Evolutionary conservation across 2,329 filamentous ascomycete genomes (phyloP).

Genomic region (Trichophyton simii): DNA sequence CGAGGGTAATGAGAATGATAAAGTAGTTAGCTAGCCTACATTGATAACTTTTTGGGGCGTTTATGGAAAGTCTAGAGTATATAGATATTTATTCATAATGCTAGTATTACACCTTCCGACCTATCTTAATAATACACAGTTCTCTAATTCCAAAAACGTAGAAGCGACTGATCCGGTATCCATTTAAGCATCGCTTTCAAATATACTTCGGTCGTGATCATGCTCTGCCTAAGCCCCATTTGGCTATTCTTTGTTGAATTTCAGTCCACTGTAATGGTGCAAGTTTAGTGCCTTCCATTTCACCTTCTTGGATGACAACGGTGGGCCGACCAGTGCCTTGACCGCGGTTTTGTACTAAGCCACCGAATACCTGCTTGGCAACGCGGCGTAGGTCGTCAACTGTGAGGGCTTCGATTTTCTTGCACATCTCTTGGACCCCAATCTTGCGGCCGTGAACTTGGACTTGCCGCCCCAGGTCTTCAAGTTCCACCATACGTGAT

Average conservation of each 20-base stretch:
- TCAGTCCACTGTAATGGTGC: slow-evolving; percentile 70
- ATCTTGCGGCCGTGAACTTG: slow-evolving; percentile 94
- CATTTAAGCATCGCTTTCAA: not conserved
- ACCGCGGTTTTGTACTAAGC: slow-evolving; percentile 61
- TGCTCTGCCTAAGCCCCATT: slow-evolving; percentile 65
- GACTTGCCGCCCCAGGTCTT: slow-evolving; percentile 87
- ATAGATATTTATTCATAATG: slow-evolving; percentile 3
- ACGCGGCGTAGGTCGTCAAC: slow-evolving; percentile 71
- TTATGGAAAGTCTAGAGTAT: not conserved
- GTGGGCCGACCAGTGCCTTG: slow-evolving; percentile 77
- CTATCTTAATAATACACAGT: slow-evolving; percentile 2
- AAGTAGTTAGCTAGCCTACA: not conserved
- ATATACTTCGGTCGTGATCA: slow-evolving; percentile 22
- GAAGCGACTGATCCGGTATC: not conserved
- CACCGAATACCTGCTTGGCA: slow-evolving; percentile 64
- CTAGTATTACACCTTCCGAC: not conserved
- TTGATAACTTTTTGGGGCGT: not conserved
- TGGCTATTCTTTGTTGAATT: slow-evolving; percentile 73
- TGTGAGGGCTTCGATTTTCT: slow-evolving; percentile 68
- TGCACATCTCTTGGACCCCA: slow-evolving; percentile 85
- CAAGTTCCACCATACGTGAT: slow-evolving; percentile 90
- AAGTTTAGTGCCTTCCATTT: slow-evolving; percentile 55
- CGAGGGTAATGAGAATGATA: not conserved
- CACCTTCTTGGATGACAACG: slow-evolving; percentile 85
- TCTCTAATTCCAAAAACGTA: not conserved